phyloP scores from a whole-genome alignment of 352 stramenopile genomes.

The Phytopythium litorale region DNA sequence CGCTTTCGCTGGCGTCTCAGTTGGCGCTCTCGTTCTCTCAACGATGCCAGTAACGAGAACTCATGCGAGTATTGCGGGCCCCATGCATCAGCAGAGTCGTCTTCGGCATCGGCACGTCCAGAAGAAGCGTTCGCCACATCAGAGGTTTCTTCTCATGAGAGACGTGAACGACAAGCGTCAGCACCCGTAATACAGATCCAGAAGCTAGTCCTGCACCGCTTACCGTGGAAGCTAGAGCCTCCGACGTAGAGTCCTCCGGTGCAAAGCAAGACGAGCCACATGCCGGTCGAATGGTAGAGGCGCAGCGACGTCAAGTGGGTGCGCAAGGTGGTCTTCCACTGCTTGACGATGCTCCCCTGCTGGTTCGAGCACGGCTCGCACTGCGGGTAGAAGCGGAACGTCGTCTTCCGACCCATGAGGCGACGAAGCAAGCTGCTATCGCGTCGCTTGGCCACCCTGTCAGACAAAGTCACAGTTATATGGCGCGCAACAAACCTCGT shows the following conservation, averaged over 20 bases:
- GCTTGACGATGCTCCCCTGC: slow-evolving; percentile 58
- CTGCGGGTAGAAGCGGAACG: slow-evolving; percentile 83
- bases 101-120: slow-evolving; percentile 1
- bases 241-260: slow-evolving; percentile 71
- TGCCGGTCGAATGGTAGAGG: slow-evolving; percentile 67
- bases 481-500: background rate
- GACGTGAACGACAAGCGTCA: background rate
- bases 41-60: slow-evolving; percentile 40
- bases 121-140: slow-evolving; percentile 21
- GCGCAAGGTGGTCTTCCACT: slow-evolving; percentile 58
- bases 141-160: slow-evolving; percentile 36
- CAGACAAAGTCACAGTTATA: background rate
- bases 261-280: slow-evolving; percentile 82
- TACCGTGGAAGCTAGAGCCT: slow-evolving; percentile 54
- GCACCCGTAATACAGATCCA: background rate
- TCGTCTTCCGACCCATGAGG: slow-evolving; percentile 42
- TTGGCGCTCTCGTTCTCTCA: slow-evolving; percentile 54
- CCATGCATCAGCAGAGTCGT: slow-evolving; percentile 13
- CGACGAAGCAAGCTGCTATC: slow-evolving; percentile 39
- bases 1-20: slow-evolving; percentile 34
- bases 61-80: slow-evolving; percentile 27
- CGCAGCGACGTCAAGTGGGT: slow-evolving; percentile 60
- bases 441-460: slow-evolving; percentile 54
- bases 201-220: background rate
- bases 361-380: slow-evolving; percentile 82